Base-by-base conservation (phyloP, 306 rosid genomes). In the Betula pendula region DNA sequence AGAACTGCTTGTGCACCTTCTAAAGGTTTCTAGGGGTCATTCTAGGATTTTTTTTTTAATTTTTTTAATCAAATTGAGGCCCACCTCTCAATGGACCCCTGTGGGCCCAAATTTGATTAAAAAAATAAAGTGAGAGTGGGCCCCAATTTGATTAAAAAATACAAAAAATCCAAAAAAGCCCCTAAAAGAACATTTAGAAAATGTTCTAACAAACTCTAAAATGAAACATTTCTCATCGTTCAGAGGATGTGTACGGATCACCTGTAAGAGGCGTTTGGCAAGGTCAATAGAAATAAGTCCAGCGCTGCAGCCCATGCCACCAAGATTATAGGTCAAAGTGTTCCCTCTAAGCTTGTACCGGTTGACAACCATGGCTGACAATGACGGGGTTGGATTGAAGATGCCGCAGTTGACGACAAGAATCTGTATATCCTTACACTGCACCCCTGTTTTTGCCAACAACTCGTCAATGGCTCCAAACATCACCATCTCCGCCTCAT, bases 301-400 rank as follows among this genome's bases (percentile, higher is more conserved):
- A 10, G 70, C 70, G 19, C 70, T 65, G 47, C 70, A 38, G 15
- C 70, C 70, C 70, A 65, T 65, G 24, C 70, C 70, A 35, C 27
- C 45, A 65, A 65, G 70, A 38, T 65, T 65, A 38, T 65, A 65
- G 47, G 48, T 65, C 70, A n/a, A 8, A 38, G 38, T 65, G 47
- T 10, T 19, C 27, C 48, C 70, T 65, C 70, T 19, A 10, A 65
- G 70, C 70, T 38, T 65, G 70, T 65, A 65, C 16, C 70, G 12
- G 47, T 19, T 65, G 3, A 65, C 47, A 38, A 65, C 27, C 48
- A 65, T 65, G 70, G 70, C 70, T 35, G 70, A 38, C 47, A 65
- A 19, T 9, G 70, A 65, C 6, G 70, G 70, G 3, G 47, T n/a
- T n/a, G 70, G 70, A 65, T n/a, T 19, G 70, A 65, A 65, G 8